A percentile compares a stretch with the other conserved stretches of the same genome.
These are phyloP conservation scores for Globisporangium camurandrum DNA, from an alignment of 352 stramenopile species.

Conservation along the genomic window DNA sequence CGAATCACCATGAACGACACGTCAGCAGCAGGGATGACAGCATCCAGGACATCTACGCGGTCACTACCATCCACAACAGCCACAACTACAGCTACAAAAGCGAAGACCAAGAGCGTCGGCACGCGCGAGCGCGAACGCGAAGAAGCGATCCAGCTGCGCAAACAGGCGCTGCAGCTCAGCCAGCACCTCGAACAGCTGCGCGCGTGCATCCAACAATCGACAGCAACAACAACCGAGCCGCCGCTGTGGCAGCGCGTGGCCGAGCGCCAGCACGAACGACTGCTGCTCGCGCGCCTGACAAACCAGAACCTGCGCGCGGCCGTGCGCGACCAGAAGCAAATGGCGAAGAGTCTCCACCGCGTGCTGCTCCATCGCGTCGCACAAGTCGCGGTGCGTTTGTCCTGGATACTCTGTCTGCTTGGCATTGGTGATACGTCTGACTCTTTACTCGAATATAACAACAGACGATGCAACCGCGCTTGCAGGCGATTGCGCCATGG, in stretches of 20 bases:
- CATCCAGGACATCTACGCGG: no score
- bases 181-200: not conserved
- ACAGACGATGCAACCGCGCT: not conserved
- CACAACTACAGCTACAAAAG: no score
- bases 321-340: not conserved
- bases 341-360: not conserved
- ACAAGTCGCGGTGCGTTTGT: not conserved
- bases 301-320: not conserved
- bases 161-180: not conserved
- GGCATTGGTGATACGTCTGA: no score
- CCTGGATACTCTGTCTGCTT: not conserved
- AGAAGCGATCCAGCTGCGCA: not conserved
- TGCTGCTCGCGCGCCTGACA: not conserved
- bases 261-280: not conserved
- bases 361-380: not conserved
- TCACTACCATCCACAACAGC: no score
- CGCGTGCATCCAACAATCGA: no score
- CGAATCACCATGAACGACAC: no score
- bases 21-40: no score
- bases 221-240: not conserved
- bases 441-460: no score
- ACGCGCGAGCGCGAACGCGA: not conserved
- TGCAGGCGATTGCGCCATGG: constrained; percentile 4
- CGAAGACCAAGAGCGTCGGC: not conserved
- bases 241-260: not conserved